These are phyloP conservation scores for Claviceps paspali DNA, from an alignment of 2,329 filamentous ascomycete species.

Conservation along the genomic window DNA sequence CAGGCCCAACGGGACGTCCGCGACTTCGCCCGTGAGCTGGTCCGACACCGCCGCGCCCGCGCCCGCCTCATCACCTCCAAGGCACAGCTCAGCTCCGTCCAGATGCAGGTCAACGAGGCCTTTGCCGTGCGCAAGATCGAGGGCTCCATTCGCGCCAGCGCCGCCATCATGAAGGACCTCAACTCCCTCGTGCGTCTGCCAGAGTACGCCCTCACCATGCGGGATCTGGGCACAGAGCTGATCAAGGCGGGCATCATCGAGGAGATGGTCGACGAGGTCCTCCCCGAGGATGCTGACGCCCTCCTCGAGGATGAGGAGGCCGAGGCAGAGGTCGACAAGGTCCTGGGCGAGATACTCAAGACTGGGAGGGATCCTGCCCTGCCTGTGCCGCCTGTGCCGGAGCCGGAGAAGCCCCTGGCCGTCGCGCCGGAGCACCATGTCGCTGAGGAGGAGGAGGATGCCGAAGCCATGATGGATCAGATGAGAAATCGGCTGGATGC, in stretches of 20 bases:
- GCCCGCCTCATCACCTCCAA: conserved; percentile 69
- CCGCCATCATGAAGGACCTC: conserved; percentile 94
- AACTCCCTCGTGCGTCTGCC: conserved; percentile 74
- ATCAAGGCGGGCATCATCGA: conserved; percentile 94
- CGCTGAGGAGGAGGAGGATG: conserved; percentile 62
- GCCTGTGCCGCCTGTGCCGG: conserved; percentile 34
- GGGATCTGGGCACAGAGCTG: conserved; percentile 70
- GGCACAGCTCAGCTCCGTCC: conserved; percentile 80
- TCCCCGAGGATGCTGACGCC: conserved; percentile 59
- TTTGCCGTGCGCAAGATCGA: conserved; percentile 94
- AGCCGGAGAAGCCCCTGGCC: conserved; percentile 34
- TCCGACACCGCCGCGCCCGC: conserved; percentile 64
- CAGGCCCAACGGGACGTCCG: conserved; percentile 75
- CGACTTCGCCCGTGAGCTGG: conserved; percentile 74
- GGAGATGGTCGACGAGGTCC: conserved; percentile 82
- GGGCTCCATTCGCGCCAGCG: conserved; percentile 71
- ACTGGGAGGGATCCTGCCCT: conserved; percentile 52
- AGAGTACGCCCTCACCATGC: conserved; percentile 78
- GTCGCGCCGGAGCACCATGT: conserved; percentile 23
- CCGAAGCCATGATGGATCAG: conserved; percentile 81
- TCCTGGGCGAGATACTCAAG: conserved; percentile 80
- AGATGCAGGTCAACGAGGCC: conserved; percentile 96
- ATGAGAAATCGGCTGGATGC: conserved; percentile 89
- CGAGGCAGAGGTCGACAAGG: conserved; percentile 69
- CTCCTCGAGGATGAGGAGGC: conserved; percentile 65